Evolutionary conservation across 2,329 filamentous ascomycete genomes (phyloP), one percentile per base, ranked within the genome.

Genomic region (Clarireedia paspali): DNA sequence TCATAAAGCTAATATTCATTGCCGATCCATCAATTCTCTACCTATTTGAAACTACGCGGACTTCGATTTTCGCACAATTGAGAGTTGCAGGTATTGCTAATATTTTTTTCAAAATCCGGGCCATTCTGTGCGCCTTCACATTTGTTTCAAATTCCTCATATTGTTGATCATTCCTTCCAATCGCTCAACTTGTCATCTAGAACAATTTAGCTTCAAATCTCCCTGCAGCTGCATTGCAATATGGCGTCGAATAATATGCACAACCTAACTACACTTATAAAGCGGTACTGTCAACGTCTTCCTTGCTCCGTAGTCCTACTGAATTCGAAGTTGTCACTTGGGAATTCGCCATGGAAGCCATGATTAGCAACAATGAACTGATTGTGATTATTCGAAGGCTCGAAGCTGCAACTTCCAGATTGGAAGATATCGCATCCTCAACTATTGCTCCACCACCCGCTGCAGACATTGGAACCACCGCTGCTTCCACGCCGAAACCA

Each of bases 201-300:
- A 49, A 49, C 47, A 30, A 34, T 47, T 47, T 26, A 24, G 20
- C 44, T 26, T 47, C 44, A 26, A 45, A 24, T 24, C 24, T 53
- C 57, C 60, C 62, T 63, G 62, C 61, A 49, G 23, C 62, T 63
- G 62, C 62, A 49, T 36, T 40, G 55, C 48, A 63, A 47, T 61
- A 91, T 91, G 87, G 82, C 86, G 63, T 76, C 84, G 60, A 88
- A 81, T 74, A 89, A 91, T 68, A 96, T 97, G 90, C 86, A 97
- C 75, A 97, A 96, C 71, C 77, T 99, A 61, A 95, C 91, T 38
- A 99, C 94, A 54, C 83, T 99, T 68, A 96, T 99, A 77, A 99
- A 99, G 82, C 85, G 94, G 94, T 97, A 82, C 66, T 82, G 74
- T 60, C 51, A 58, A 57, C 55, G 47, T 38, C 36, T 53, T 60